Evolutionary conservation across 441 rosid genomes (phyloP).

Genomic region (Syzygium syzygioides): DNA sequence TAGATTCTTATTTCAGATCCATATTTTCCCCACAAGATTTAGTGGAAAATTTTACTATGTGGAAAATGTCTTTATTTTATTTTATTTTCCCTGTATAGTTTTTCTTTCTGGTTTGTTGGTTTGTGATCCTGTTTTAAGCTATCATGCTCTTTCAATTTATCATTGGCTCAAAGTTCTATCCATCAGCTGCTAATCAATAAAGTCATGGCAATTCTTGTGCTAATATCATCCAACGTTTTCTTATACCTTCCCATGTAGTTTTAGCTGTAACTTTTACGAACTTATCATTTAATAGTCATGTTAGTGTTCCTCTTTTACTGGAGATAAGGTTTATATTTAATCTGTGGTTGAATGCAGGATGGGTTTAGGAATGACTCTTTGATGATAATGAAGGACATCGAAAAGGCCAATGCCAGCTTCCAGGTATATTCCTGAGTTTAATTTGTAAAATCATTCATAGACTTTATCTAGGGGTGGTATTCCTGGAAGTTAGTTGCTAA

Average conservation of each 20-base stretch:
- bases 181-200: background rate
- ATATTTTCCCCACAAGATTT: background rate
- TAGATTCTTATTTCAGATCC: background rate
- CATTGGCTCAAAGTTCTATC: background rate
- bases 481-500: background rate
- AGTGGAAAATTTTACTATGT: background rate
- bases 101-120: background rate
- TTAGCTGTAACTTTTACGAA: background rate
- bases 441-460: background rate
- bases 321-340: background rate
- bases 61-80: background rate
- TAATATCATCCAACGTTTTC: background rate
- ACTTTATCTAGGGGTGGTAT: background rate
- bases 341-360: slow-evolving; percentile 39
- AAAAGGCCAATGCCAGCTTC: slow-evolving; percentile 40
- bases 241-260: background rate
- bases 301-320: background rate
- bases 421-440: slow-evolving; percentile 53
- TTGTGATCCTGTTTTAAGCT: background rate
- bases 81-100: background rate
- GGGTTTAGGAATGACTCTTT: slow-evolving; percentile 88
- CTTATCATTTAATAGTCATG: background rate
- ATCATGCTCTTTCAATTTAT: background rate
- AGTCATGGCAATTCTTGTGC: background rate
- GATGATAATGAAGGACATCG: slow-evolving; percentile 79